Percentiles rank a stretch among this genome's conserved stretches.
Conservation (phyloP, 768 basidiomycete genomes). For the Serendipita sp. region DNA sequence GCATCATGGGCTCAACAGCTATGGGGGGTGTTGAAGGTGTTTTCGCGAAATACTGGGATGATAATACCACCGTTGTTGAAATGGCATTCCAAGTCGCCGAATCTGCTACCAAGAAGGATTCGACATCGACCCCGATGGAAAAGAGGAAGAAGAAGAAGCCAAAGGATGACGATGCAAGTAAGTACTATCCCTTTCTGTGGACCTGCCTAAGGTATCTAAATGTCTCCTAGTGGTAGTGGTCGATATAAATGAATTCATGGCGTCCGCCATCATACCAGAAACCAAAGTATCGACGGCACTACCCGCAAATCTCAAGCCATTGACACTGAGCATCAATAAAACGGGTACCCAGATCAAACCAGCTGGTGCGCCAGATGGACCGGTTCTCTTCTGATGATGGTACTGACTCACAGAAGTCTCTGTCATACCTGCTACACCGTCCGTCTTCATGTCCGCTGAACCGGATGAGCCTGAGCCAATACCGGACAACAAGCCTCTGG, state of each 20-base stretch:
- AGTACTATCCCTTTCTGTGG: not conserved
- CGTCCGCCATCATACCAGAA: not conserved
- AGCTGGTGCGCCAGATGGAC: not conserved
- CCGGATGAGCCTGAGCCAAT: conserved; percentile 12
- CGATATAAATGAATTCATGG: conserved; percentile 3
- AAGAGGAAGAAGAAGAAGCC: conserved; percentile 11
- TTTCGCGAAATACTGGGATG: conserved; percentile 88
- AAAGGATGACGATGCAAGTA: conserved; percentile 16
- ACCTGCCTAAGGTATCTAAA: not conserved
- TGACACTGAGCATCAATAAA: conserved; percentile 60
- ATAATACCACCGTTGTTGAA: conserved; percentile 55
- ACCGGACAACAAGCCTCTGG: conserved; percentile 3
- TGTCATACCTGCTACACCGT: conserved; percentile 3
- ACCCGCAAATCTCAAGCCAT: conserved; percentile 33
- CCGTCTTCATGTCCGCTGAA: conserved; percentile 56
- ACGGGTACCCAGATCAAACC: not conserved
- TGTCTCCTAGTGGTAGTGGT: not conserved
- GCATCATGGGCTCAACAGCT: conserved; percentile 44
- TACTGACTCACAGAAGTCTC: not conserved
- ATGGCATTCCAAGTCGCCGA: conserved; percentile 67
- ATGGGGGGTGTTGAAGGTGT: conserved; percentile 56
- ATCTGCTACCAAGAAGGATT: conserved; percentile 21
- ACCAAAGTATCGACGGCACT: not conserved
- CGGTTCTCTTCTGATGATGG: not conserved
- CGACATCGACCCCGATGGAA: conserved; percentile 23